Percentiles rank a stretch among this genome's conserved stretches.
Conservation (phyloP, 2,329 filamentous ascomycete genomes). For the Neopestalotiopsis sp. region DNA sequence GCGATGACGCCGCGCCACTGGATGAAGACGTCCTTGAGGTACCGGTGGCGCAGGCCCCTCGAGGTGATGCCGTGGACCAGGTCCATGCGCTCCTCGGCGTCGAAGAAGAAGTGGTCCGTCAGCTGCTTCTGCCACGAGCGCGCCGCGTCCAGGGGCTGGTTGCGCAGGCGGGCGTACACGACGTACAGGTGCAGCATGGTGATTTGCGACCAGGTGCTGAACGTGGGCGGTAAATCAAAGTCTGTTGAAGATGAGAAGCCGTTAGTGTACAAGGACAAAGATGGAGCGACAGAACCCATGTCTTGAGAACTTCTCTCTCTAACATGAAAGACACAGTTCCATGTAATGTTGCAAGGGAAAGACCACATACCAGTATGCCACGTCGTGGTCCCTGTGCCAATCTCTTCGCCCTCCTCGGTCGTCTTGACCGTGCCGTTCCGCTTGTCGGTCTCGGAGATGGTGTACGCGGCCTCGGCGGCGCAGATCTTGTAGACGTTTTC, state of each 20-base stretch:
- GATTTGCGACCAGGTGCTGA: slow-evolving; percentile 94
- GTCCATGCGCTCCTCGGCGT: slow-evolving; percentile 84
- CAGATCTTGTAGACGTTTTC: slow-evolving; percentile 81
- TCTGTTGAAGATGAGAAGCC: slow-evolving; percentile 52
- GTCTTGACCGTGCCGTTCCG: slow-evolving; percentile 72
- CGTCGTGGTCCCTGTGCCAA: slow-evolving; percentile 75
- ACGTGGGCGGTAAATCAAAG: slow-evolving; percentile 81
- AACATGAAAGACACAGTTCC: neutral
- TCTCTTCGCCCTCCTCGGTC: slow-evolving; percentile 79
- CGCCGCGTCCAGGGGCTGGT: slow-evolving; percentile 72
- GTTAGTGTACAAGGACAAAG: neutral
- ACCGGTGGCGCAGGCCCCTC: slow-evolving; percentile 64
- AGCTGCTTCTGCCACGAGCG: slow-evolving; percentile 87
- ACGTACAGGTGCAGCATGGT: slow-evolving; percentile 97
- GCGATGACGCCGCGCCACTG: slow-evolving; percentile 90
- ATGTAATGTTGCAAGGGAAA: neutral
- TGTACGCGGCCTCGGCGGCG: slow-evolving; percentile 75
- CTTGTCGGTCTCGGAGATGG: slow-evolving; percentile 70
- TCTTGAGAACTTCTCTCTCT: neutral
- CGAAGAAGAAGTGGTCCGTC: slow-evolving; percentile 93
- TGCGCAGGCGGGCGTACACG: slow-evolving; percentile 81
- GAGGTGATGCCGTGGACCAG: slow-evolving; percentile 75
- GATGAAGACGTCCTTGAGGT: slow-evolving; percentile 87
- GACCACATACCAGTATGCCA: slow-evolving; percentile 77
- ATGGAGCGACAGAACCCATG: neutral